Evolutionary conservation across 2,329 filamentous ascomycete genomes (phyloP).

Genomic region (Aquanectria penicillioides): DNA sequence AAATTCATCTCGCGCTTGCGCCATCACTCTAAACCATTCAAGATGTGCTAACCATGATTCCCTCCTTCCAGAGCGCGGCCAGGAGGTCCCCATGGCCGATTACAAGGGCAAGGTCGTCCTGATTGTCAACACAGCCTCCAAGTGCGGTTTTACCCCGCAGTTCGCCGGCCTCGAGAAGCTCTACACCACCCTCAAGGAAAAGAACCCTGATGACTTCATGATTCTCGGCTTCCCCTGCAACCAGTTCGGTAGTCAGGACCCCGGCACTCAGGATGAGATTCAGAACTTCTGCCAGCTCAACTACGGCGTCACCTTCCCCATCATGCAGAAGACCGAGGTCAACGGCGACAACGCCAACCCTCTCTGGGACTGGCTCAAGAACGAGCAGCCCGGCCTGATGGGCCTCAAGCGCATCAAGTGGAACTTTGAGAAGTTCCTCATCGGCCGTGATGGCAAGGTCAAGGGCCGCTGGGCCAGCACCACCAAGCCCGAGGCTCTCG

Average conservation of each 20-base stretch:
- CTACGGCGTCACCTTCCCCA: conserved; percentile 90
- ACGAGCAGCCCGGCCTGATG: conserved; percentile 81
- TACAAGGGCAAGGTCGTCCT: conserved; percentile 94
- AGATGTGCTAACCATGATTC: conserved; percentile 32
- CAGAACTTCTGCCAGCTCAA: conserved; percentile 90
- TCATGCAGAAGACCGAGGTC: conserved; percentile 92
- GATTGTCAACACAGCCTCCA: conserved; percentile 96
- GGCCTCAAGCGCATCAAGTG: conserved; percentile 95
- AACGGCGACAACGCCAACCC: conserved; percentile 87
- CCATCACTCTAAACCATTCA: no score
- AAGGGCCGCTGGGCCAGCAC: conserved; percentile 87
- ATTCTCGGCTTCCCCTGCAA: conserved; percentile 98
- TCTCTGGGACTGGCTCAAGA: conserved; percentile 80
- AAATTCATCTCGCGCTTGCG: neutral
- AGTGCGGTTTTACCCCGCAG: conserved; percentile 98
- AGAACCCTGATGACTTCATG: conserved; percentile 79
- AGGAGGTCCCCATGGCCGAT: conserved; percentile 73
- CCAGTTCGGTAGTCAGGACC: conserved; percentile 93
- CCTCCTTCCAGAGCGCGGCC: conserved; percentile 61
- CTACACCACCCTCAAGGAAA: conserved; percentile 79
- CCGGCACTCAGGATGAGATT: conserved; percentile 82
- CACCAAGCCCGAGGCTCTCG: conserved; percentile 84
- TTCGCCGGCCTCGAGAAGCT: conserved; percentile 90
- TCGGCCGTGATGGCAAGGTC: conserved; percentile 87
- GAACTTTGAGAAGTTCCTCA: conserved; percentile 99